These are phyloP conservation scores for Phallus indusiatus DNA, from an alignment of 768 basidiomycete species.

Conservation along the genomic window DNA sequence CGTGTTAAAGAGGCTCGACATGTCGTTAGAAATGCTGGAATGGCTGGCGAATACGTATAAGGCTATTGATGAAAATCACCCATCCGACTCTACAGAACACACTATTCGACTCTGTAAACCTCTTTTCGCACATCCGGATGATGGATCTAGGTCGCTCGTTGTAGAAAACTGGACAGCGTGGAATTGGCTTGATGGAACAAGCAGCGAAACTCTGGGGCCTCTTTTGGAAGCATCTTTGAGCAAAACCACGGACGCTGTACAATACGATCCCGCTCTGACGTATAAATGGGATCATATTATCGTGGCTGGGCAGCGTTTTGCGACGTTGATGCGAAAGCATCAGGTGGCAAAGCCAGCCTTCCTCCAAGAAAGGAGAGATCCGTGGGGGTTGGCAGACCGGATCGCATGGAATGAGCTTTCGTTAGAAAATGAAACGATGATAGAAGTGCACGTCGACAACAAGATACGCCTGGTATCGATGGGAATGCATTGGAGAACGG, in stretches of 20 bases:
- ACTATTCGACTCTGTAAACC: background rate
- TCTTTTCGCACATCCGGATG: background rate
- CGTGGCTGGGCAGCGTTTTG: background rate
- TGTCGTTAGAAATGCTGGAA: background rate
- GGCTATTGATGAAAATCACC: background rate
- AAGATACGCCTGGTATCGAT: background rate
- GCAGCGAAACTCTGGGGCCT: background rate
- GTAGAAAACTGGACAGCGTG: background rate
- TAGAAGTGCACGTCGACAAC: background rate
- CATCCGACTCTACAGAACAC: background rate
- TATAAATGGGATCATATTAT: background rate
- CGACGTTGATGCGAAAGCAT: background rate
- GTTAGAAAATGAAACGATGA: background rate
- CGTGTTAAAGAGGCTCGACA: background rate
- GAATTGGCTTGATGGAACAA: background rate
- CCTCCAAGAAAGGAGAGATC: background rate
- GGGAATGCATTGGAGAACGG: background rate
- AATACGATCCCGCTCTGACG: background rate
- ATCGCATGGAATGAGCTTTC: background rate
- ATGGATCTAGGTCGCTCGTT: background rate
- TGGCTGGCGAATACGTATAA: background rate
- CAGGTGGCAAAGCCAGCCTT: background rate
- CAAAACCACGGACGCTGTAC: background rate
- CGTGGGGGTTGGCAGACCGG: background rate
- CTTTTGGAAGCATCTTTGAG: background rate